phyloP scores from a whole-genome alignment of 495 filamentous ascomycete genomes.

The Penicillium cataractarum region DNA sequence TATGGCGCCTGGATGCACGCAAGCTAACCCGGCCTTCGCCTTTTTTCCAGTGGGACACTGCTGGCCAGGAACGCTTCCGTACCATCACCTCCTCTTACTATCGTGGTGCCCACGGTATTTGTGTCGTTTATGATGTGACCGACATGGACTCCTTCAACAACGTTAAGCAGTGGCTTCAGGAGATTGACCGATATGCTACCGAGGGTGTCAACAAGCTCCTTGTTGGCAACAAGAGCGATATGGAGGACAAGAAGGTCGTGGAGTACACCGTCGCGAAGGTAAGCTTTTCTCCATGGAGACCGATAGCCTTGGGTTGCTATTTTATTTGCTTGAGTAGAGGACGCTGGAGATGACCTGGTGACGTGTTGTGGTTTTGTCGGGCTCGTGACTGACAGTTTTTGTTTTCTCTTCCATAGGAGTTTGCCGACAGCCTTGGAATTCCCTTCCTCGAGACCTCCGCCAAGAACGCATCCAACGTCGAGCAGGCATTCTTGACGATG shows the following conservation, averaged over 20 bases:
- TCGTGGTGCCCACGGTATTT: slow-evolving; percentile 97
- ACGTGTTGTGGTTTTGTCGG: neutral
- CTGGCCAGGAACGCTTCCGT: slow-evolving; percentile 98
- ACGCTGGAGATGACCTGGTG: neutral
- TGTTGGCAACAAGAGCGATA: slow-evolving; percentile 99
- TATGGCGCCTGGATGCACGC: neutral
- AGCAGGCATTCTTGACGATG: slow-evolving; percentile 99
- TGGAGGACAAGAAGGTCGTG: slow-evolving; percentile 99
- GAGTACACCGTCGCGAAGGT: slow-evolving; percentile 99
- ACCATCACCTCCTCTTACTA: slow-evolving; percentile 99
- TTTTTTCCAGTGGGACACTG: slow-evolving; percentile 86
- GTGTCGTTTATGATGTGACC: slow-evolving; percentile 99
- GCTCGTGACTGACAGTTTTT: neutral
- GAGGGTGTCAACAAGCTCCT: slow-evolving; percentile 99
- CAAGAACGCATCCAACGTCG: slow-evolving; percentile 99
- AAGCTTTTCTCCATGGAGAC: slow-evolving; percentile 24
- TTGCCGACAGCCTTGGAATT: slow-evolving; percentile 97
- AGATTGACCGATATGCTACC: slow-evolving; percentile 98
- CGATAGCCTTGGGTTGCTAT: neutral
- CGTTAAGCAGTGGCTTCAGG: slow-evolving; percentile 99
- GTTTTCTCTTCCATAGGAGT: slow-evolving; percentile 67
- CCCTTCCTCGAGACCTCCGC: slow-evolving; percentile 99
- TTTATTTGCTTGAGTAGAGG: neutral
- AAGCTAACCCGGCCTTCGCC: slow-evolving; percentile 22
- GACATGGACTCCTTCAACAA: slow-evolving; percentile 99